Percentiles rank a stretch among this genome's conserved stretches.
Conservation (phyloP, 495 filamentous ascomycete genomes). For the Xylaria curta region DNA sequence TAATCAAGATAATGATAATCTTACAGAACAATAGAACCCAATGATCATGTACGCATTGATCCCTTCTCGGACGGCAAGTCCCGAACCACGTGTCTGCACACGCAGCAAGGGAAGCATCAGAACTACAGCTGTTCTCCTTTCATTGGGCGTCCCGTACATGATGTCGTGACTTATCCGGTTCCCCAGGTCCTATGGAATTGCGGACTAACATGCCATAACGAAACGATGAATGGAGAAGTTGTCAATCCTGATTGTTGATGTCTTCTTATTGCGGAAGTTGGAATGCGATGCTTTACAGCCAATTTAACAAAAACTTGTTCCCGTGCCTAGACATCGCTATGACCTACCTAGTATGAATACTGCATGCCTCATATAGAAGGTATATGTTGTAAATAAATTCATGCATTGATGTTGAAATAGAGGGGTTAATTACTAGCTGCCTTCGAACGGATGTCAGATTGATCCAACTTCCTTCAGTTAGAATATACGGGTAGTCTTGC, state of each 20-base stretch:
- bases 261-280: not conserved
- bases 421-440: not conserved
- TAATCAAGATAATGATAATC: not conserved
- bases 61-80: not conserved
- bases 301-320: slow-evolving; percentile 1
- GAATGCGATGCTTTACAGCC: not conserved
- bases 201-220: not conserved
- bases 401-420: slow-evolving; percentile 11
- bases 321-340: not conserved
- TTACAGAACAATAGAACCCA: not conserved
- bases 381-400: not conserved
- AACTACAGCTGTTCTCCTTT: slow-evolving; percentile 25
- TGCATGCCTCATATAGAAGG: not conserved
- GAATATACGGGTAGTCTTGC: not conserved
- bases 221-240: not conserved
- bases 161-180: not conserved
- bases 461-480: not conserved
- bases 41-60: not conserved
- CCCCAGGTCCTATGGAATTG: slow-evolving; percentile 15
- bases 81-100: slow-evolving; percentile 24
- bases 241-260: not conserved
- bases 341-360: not conserved
- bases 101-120: not conserved
- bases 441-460: not conserved
- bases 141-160: slow-evolving; percentile 11